Conservation (phyloP, 345 rosid species). For the Sonneratia alba region DNA sequence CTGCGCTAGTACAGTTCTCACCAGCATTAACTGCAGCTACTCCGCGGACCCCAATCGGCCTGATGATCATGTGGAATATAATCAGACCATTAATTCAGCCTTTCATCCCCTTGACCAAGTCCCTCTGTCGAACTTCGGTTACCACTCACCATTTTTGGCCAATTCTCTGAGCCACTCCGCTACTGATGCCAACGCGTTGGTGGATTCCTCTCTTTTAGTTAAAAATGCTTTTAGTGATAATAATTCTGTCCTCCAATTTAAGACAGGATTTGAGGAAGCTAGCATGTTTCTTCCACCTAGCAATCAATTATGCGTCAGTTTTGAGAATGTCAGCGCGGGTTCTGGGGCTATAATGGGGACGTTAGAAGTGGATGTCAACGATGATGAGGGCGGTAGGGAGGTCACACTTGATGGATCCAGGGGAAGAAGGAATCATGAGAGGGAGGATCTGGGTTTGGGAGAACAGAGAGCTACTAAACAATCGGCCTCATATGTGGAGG, state of each 20-base stretch:
- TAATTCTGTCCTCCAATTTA: conserved; percentile 58
- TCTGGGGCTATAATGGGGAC: conserved; percentile 8
- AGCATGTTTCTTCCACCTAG: conserved; percentile 66
- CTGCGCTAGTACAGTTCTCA: conserved; percentile 5
- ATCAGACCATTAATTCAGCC: neutral
- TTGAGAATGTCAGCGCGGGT: conserved; percentile 16
- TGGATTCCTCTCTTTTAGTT: conserved; percentile 14
- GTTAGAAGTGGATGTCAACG: neutral
- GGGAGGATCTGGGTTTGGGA: conserved; percentile 24
- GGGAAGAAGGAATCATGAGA: conserved; percentile 41
- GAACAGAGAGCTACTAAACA: no score
- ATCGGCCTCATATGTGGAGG: neutral
- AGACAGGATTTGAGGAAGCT: conserved; percentile 76
- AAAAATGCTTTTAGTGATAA: conserved; percentile 41
- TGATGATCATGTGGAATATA: neutral
- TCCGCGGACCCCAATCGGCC: conserved; percentile 10
- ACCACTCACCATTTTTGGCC: no score
- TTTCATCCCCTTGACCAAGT: neutral
- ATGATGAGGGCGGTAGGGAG: conserved; percentile 15
- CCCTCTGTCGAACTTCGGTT: neutral
- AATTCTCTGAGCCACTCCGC: neutral
- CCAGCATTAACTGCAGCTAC: conserved; percentile 1
- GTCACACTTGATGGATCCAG: conserved; percentile 12
- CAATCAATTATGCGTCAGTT: conserved; percentile 30
- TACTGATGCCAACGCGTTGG: neutral